These are phyloP conservation scores for Cutaneotrichosporon spelunceum DNA, from an alignment of 1,284 basidiomycete genomes.

Conservation along the genomic window DNA sequence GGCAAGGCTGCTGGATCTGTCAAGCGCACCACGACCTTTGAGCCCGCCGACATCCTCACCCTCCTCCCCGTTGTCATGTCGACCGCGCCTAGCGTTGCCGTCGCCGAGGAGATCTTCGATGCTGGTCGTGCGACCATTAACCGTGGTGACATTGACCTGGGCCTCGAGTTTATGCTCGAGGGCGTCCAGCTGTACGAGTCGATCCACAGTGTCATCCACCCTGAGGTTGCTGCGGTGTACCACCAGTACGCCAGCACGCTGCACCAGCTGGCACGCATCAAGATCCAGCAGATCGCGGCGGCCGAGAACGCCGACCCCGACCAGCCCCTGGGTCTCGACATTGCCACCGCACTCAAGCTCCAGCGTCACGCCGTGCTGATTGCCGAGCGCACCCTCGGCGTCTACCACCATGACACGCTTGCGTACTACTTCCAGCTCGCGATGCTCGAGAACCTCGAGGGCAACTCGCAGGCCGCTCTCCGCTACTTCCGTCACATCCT, in stretches of 20 bases:
- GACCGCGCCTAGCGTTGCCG: constrained; percentile 53
- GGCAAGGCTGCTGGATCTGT: constrained; percentile 40
- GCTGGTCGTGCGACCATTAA: constrained; percentile 56
- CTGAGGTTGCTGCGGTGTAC: constrained; percentile 57
- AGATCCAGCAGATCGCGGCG: constrained; percentile 46
- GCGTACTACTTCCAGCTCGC: constrained; percentile 60
- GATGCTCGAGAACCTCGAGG: constrained; percentile 55
- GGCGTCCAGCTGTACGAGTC: constrained; percentile 59
- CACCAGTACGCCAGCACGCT: constrained; percentile 55
- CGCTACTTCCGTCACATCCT: constrained; percentile 56
- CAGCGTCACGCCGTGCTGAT: constrained; percentile 59
- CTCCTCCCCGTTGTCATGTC: constrained; percentile 57
- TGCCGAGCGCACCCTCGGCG: constrained; percentile 57
- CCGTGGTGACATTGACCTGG: constrained; percentile 55
- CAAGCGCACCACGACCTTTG: constrained; percentile 51
- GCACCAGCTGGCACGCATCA: constrained; percentile 52
- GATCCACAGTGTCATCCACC: constrained; percentile 59
- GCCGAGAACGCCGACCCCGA: constrained; percentile 44
- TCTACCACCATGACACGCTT: constrained; percentile 57
- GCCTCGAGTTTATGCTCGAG: constrained; percentile 58
- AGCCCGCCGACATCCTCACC: constrained; percentile 56
- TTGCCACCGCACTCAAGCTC: constrained; percentile 54
- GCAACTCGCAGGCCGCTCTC: constrained; percentile 53
- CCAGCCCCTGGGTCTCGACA: constrained; percentile 48
- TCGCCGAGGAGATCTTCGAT: constrained; percentile 59